These are phyloP conservation scores for Pythium utonaiense DNA, from an alignment of 352 stramenopile genomes.

Conservation along the genomic window DNA sequence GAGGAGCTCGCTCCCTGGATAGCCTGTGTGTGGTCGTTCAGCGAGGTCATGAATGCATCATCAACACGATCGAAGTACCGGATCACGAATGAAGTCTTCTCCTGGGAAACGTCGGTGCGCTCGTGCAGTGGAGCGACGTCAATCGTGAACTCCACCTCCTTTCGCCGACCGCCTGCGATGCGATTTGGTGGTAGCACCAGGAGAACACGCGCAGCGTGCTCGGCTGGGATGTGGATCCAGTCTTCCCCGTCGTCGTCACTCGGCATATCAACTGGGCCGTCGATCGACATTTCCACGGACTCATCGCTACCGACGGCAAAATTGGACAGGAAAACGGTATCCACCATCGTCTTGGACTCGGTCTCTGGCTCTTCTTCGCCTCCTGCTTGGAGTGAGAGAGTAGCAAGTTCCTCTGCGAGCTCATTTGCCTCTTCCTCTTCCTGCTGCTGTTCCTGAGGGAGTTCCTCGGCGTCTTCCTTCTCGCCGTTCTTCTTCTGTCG, in stretches of 20 bases:
- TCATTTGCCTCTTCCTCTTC: conserved; percentile 4
- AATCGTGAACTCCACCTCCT: conserved; percentile 72
- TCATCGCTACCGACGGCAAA: conserved; percentile 12
- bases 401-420: conserved; percentile 8
- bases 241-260: conserved; percentile 50
- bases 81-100: conserved; percentile 65
- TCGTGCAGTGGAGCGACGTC: conserved; percentile 15
- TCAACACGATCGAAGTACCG: conserved; percentile 51
- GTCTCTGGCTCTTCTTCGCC: conserved; percentile 20
- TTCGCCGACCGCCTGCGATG: conserved; percentile 49
- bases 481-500: conserved; percentile 88
- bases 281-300: neutral
- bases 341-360: conserved; percentile 19
- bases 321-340: conserved; percentile 22
- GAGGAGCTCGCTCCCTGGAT: neutral
- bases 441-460: conserved; percentile 9
- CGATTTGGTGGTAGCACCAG: conserved; percentile 51
- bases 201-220: conserved; percentile 73
- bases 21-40: conserved; percentile 9
- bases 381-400: conserved; percentile 11
- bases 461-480: conserved; percentile 39
- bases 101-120: neutral
- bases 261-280: conserved; percentile 3
- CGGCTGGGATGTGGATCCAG: conserved; percentile 64
- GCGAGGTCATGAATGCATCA: conserved; percentile 11